Evolutionary conservation across 768 basidiomycete genomes (phyloP), one percentile per base, ranked within the genome.

Genomic region (Boletus fagicola): DNA sequence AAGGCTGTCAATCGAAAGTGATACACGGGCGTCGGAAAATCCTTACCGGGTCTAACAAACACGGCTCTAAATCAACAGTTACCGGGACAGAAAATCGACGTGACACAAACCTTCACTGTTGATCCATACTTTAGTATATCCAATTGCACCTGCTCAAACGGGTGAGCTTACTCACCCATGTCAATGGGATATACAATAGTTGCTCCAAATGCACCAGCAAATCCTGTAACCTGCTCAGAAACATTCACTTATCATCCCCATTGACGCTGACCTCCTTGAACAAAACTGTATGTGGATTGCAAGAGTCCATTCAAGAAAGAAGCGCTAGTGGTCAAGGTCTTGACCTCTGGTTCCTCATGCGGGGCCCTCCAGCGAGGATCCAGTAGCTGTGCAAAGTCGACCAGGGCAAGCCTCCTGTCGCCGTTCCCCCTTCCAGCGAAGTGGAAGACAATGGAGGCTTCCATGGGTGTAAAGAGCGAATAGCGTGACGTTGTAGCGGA

Each of bases 111-210:
- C 86, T 91, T 92, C 62, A 89, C 92, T 92, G 62, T 42, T 42
- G 35, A 46, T 45, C 15, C 50, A 42, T 51, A 44, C 52, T 45
- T 64, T 22, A 64, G 62, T 54, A 57, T 49, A 22, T 36, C 54
- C 45, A 11, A 49, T 24, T 11, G 11, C 49, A 42, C 44, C 47
- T 31, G 49, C 53, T 43, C 22, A 31, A 39, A 45, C 6, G 42
- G 49, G 45, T 36, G 30, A 52, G 39, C 50, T 51, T 33, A 83
- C 86, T 77, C 65, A 88, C 87, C 91, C 77, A 92, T 81, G 75
- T 94, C 94, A 68, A 96, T 98, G 26, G 96, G 96, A 73, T 98
- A 98, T 13, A 98, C 96, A 40, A 93, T 91, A n/a, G 93, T 96
- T 12, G 96, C 97, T 49, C 97, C 97, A 58, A 94, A 81, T 36